Base-by-base conservation (phyloP, 148 eudicot genomes). In the Cornus controversa region DNA sequence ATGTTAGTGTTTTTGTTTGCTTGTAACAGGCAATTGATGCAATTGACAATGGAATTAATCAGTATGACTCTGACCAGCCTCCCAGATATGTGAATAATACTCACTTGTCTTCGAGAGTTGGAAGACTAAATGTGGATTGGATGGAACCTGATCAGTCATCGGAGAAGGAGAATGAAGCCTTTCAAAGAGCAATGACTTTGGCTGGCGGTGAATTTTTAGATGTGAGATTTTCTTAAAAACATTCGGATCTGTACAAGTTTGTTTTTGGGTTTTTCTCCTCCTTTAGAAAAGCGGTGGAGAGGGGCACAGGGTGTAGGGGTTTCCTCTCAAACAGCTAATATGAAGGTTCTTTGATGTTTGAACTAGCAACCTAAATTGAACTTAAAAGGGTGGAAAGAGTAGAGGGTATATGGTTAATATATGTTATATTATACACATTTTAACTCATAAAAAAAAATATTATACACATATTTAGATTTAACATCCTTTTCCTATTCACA, bases 1-100 rank as follows among this genome's bases (percentile, higher is more conserved):
- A 45, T 8, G n/a, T 45, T 45, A 45, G 13, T 45, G 10, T 54
- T 85, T 25, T 73, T 62, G 14, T 23, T 78, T 80, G 42, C 79
- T 31, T 69, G 42, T 72, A 40, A 45, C 86, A 88, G 91, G 90
- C 93, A 71, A 67, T 90, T 86, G 93, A 90, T 86, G 93, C 91
- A 77, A 69, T 79, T 65, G 93, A 90, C 78, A 85, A 88, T 67
- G 91, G 91, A 31, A 75, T 86, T 62, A 83, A 77, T 71, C 93
- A 86, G 66, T 88, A 88, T 63, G 79, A 77, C 57, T 71, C 83
- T 72, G 80, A 85, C 42, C 69, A 60, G 54, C 85, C 89, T 58
- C 86, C 91, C 28, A 82, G 77, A 78, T 90, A 88, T 72, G 82
- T 83, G 25, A 83, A 84, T 74, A 90, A 86, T 69, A 86, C 93